These are phyloP conservation scores for Tillandsia fasciculata DNA, from an alignment of 176 grass and related monocot genomes.

Conservation along the genomic window DNA sequence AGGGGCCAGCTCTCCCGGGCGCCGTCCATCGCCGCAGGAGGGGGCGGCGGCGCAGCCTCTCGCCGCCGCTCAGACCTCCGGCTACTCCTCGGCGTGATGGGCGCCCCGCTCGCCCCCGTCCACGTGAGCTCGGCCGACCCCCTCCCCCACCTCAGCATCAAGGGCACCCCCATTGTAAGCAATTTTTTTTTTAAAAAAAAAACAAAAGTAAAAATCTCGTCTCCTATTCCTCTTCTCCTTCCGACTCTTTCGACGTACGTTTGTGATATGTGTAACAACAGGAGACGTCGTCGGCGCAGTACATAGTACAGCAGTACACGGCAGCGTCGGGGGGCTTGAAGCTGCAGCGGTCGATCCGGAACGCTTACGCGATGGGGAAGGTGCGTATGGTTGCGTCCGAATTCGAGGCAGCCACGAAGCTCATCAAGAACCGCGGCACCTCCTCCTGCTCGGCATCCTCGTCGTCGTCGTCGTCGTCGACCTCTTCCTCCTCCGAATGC, in stretches of 20 bases:
- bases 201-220: neutral
- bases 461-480: neutral
- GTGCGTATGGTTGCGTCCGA: slow-evolving; percentile 81
- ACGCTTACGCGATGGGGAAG: slow-evolving; percentile 84
- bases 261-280: slow-evolving; percentile 20
- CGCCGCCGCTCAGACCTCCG: slow-evolving; percentile 66
- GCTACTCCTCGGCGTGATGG: slow-evolving; percentile 86
- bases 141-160: slow-evolving; percentile 52
- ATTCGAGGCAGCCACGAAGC: slow-evolving; percentile 64
- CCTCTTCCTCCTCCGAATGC: slow-evolving; percentile 41
- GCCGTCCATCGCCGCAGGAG: slow-evolving; percentile 29
- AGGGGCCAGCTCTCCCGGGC: slow-evolving; percentile 52
- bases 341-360: slow-evolving; percentile 59
- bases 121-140: slow-evolving; percentile 27
- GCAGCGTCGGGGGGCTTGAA: slow-evolving; percentile 60
- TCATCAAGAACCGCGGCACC: slow-evolving; percentile 53
- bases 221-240: neutral
- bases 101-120: slow-evolving; percentile 68
- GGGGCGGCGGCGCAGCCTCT: slow-evolving; percentile 21
- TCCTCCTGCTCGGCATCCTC: slow-evolving; percentile 12
- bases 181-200: no score
- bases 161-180: slow-evolving; percentile 76
- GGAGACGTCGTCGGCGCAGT: slow-evolving; percentile 83
- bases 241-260: slow-evolving; percentile 18
- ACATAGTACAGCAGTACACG: slow-evolving; percentile 92